A percentile compares a stretch with the other conserved stretches of the same genome.
Conservation (phyloP, 192 early-diverging fungal species). For the Entomortierella parvispora region DNA sequence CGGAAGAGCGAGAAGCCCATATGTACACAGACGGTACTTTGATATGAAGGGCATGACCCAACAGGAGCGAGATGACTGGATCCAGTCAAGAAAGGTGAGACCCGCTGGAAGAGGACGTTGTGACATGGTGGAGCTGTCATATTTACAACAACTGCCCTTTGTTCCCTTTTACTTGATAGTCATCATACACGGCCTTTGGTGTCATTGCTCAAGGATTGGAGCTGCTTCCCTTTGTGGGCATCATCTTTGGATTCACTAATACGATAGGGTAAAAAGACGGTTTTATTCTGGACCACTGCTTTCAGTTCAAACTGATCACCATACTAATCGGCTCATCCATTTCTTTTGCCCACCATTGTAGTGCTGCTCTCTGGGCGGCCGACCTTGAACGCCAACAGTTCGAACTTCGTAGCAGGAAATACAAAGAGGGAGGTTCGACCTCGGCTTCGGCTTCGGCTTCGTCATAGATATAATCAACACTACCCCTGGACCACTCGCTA, state of each 20-base stretch:
- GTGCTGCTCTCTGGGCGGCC: constrained; percentile 47
- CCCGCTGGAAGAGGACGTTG: no score
- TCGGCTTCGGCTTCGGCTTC: constrained; percentile 8
- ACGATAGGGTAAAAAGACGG: constrained; percentile 58
- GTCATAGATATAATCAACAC: background rate
- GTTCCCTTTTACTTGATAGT: constrained; percentile 2
- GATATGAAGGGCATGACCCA: constrained; percentile 52
- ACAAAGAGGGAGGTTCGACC: no score
- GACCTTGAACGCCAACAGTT: constrained; percentile 43
- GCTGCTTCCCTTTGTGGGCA: constrained; percentile 57
- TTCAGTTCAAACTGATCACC: background rate
- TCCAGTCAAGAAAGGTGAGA: constrained; percentile 36
- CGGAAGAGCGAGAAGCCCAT: constrained; percentile 44
- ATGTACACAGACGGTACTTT: constrained; percentile 56
- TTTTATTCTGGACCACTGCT: no score
- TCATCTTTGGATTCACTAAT: constrained; percentile 61
- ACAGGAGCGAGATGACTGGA: constrained; percentile 47
- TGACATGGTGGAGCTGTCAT: background rate
- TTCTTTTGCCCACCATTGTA: constrained; percentile 5
- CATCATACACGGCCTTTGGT: constrained; percentile 55
- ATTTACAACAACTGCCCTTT: background rate
- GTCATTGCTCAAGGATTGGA: constrained; percentile 58
- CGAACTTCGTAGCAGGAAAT: constrained; percentile 36
- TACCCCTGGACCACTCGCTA: background rate
- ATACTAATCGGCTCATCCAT: background rate